phyloP scores from a whole-genome alignment of 129 eudicot species.

The Scalesia atractyloides region DNA sequence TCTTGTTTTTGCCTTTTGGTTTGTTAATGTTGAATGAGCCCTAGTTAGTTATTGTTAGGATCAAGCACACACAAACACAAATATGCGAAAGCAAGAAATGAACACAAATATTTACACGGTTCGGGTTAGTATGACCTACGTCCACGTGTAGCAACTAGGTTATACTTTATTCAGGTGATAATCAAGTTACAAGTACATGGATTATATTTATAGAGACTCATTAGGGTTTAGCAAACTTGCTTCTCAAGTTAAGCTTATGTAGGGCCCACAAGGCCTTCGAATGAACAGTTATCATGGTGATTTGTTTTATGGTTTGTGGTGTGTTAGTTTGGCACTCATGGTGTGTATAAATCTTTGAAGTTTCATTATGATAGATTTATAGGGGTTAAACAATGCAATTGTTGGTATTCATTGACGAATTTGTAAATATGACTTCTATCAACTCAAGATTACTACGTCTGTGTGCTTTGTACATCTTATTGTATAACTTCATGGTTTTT shows the following conservation, averaged over 20 bases:
- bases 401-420: neutral
- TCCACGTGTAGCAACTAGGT: too few species aligned
- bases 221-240: too few species aligned
- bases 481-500: neutral
- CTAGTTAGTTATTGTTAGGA: neutral
- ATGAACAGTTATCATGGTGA: neutral
- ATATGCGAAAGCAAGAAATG: too few species aligned
- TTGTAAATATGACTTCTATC: neutral
- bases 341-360: neutral
- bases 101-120: too few species aligned
- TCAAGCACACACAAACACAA: too few species aligned
- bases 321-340: neutral
- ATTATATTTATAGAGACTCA: too few species aligned
- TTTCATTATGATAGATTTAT: neutral
- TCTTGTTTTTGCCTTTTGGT: neutral
- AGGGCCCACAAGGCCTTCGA: too few species aligned
- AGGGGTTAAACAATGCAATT: neutral
- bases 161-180: too few species aligned
- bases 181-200: too few species aligned
- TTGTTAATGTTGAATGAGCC: slow-evolving; percentile 6
- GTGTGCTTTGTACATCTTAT: neutral
- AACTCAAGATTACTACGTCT: neutral
- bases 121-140: too few species aligned
- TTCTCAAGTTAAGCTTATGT: too few species aligned
- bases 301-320: neutral